Base-by-base conservation (phyloP, 331 rosid species). In the Quercus tomentella region DNA sequence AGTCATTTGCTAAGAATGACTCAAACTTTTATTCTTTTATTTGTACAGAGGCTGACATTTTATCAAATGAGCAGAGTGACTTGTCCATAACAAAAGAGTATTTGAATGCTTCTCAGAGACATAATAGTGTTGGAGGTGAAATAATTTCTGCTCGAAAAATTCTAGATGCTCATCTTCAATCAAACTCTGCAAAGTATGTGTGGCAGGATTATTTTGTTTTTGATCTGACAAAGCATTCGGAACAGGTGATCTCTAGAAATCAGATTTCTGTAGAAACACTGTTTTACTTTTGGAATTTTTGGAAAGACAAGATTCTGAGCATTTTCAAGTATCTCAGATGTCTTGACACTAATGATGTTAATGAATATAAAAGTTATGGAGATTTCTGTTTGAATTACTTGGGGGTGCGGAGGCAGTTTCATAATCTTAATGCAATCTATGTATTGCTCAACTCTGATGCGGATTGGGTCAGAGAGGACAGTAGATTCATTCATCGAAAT, bases 201-300 rank as follows among this genome's bases (percentile, higher is more conserved):
- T 87, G 85, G 85, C 89, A 74, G 31, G 88, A 83, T 45, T 76
- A 79, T 54, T 2, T 81, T 74, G 62, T 77, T 51, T 52, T 31
- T 74, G 88, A 84, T 83, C 51, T 80, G 4, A 7, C 43, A 18
- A 72, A 67, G 82, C 58, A 80, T 57, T 73, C 76, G 1, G 91
- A 88, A 33, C 56, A 63, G 25, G 51, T 75, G 75, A 57, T 81
- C 37, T 82, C 80, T 21, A 66, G 70, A 51, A 82, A 84, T 26
- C 82, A 68, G 69, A 77, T 84, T 43, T 86, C 94, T 11, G 33
- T 84, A 17, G 88, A 88, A 22, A 84, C 96, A 3, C 43, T 91
- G 76, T 83, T 88, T 68, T 81, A 85, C 87, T 88, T 83, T 74
- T 93, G 97, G 96, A 79, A 84, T 52, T 71, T 82, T 62, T 89